phyloP scores from a whole-genome alignment of 306 rosid species.

The Lathyrus oleraceus region DNA sequence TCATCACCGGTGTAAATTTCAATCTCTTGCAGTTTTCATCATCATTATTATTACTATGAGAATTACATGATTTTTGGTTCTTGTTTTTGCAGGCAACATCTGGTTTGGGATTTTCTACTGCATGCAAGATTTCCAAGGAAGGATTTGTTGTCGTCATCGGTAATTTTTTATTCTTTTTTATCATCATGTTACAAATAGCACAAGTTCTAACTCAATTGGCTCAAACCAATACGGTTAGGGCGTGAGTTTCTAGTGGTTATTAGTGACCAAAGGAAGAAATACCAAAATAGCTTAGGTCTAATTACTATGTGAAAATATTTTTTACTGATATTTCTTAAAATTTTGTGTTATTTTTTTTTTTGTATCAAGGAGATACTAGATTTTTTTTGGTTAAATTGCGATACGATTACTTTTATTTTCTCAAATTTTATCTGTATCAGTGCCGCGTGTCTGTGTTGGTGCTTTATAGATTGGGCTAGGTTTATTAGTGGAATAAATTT shows the following conservation, averaged over 20 bases:
- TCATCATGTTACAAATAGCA: background rate
- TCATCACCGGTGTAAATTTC: slow-evolving; percentile 74
- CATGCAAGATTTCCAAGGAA: slow-evolving; percentile 61
- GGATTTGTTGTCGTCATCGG: slow-evolving; percentile 81
- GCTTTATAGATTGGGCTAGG: background rate
- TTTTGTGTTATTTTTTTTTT: no score
- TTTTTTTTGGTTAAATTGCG: no score
- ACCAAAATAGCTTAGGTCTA: background rate
- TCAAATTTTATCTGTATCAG: no score
- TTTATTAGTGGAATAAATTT: slow-evolving; percentile 13
- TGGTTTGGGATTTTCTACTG: slow-evolving; percentile 83
- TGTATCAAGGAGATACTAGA: no score
- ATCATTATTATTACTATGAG: background rate
- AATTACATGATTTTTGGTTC: background rate
- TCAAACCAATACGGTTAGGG: no score
- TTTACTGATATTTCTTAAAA: background rate
- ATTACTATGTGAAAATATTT: no score
- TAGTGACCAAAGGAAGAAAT: background rate
- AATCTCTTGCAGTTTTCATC: slow-evolving; percentile 9
- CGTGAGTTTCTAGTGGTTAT: no score
- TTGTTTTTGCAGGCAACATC: slow-evolving; percentile 74
- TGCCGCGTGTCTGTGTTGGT: background rate
- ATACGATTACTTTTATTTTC: background rate
- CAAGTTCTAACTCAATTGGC: no score
- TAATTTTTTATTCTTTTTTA: slow-evolving; percentile 32